Conservation (phyloP, 192 early-diverging fungal genomes). For the Coemansia sp. region DNA sequence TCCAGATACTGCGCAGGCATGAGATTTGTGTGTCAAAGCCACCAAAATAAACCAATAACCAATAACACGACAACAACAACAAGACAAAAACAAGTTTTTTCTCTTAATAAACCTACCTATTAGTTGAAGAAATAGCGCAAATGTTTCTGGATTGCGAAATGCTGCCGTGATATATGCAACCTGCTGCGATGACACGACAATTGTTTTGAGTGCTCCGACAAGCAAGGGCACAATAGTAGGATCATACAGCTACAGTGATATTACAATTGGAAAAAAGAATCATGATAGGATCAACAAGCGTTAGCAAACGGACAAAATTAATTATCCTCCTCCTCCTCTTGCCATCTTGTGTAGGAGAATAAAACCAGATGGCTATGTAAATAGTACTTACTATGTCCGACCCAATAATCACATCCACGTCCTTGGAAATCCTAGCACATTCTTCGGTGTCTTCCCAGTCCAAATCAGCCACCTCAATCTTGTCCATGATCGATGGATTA, state of each 20-base stretch:
- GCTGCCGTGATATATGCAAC: slow-evolving; percentile 45
- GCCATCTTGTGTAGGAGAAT: too few species aligned
- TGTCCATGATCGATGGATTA: slow-evolving; percentile 35
- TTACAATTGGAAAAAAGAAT: background rate
- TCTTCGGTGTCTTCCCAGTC: slow-evolving; percentile 39
- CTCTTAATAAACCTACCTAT: slow-evolving; percentile 29
- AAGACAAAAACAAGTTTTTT: too few species aligned
- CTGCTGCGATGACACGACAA: slow-evolving; percentile 39
- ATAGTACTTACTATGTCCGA: slow-evolving; percentile 41
- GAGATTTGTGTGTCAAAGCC: background rate
- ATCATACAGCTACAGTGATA: slow-evolving; percentile 42
- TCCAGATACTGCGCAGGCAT: background rate
- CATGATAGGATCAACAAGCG: background rate
- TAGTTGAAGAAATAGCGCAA: slow-evolving; percentile 37
- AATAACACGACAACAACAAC: too few species aligned
- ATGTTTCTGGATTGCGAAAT: slow-evolving; percentile 44
- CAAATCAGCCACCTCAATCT: slow-evolving; percentile 34
- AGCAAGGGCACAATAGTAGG: slow-evolving; percentile 43
- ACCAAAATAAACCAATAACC: background rate
- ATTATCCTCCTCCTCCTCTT: too few species aligned
- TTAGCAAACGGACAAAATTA: background rate
- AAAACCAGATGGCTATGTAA: too few species aligned
- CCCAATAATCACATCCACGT: slow-evolving; percentile 48
- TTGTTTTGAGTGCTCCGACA: slow-evolving; percentile 36
- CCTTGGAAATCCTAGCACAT: slow-evolving; percentile 22